These are phyloP conservation scores for Mortierella alpina DNA, from an alignment of 192 early-diverging fungal species.

Conservation along the genomic window DNA sequence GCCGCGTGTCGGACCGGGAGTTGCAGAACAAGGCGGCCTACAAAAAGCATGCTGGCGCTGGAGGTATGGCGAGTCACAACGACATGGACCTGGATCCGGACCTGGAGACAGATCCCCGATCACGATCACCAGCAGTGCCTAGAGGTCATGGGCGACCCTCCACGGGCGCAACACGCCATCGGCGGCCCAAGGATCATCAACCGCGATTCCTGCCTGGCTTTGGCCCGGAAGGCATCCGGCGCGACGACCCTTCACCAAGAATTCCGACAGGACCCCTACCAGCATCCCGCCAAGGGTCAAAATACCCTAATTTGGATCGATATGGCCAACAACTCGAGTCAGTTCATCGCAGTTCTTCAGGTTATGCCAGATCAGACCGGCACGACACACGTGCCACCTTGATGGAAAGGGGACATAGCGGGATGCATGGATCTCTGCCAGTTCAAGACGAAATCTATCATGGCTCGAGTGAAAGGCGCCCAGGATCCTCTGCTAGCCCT, in stretches of 20 bases:
- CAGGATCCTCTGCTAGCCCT: too few relatives aligned
- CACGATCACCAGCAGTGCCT: neutral
- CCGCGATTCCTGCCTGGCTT: conserved; percentile 51
- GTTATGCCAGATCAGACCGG: neutral
- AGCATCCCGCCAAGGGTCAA: neutral
- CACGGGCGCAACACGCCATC: neutral
- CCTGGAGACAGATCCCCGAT: neutral
- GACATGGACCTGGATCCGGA: conserved; percentile 22
- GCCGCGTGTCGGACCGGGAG: conserved; percentile 35
- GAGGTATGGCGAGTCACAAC: neutral
- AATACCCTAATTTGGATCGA: conserved; percentile 16
- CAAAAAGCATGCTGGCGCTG: conserved; percentile 11
- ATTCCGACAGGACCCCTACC: neutral
- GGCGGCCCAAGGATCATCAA: conserved; percentile 1
- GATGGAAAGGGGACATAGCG: too few relatives aligned
- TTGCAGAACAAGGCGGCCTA: conserved; percentile 22
- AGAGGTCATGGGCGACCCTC: neutral
- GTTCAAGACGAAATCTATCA: too few relatives aligned
- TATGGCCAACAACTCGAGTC: neutral
- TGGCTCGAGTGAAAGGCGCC: too few relatives aligned
- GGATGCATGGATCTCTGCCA: too few relatives aligned
- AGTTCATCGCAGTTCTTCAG: too few relatives aligned
- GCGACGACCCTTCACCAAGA: neutral
- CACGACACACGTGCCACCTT: too few relatives aligned
- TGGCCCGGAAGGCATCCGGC: conserved; percentile 22